Base-by-base conservation (phyloP, 2,329 filamentous ascomycete species). In the Incumbomyces lentus region DNA sequence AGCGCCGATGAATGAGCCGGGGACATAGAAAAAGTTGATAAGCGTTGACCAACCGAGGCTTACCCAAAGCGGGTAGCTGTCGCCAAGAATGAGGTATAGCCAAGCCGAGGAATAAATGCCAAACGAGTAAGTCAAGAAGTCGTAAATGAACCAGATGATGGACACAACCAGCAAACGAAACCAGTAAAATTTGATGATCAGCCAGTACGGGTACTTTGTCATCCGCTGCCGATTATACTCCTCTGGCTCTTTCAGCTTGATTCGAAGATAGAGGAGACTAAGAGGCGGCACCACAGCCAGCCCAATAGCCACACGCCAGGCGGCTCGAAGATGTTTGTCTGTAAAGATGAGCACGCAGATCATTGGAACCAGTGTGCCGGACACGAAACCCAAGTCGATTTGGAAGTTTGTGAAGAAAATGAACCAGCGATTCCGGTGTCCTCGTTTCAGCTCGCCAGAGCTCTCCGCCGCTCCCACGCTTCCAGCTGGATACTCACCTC, bases 361-460 rank as follows among this genome's bases (percentile, higher is more conserved):
- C 65, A 81, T 80, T 0, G 87, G 85, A 1, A 92, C 79, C 51
- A 94, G 78, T 0, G 85, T 81, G 7, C 86, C 81, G 46, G 90
- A 71, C 1, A 93, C 84, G 54, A 93, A 95, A 1, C 86, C 88
- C 44, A 79, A 76, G 60, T 93, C 86, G 50, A 94, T 93, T 71
- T 88, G 84, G 18, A 84, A 79, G 64, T 93, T 93, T 39, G 86
- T 94, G 64, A 92, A 93, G 53, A 94, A 72, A 57, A 90, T 86
- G 60, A 89, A 95, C 86, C 87, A 94, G 33, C 84, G 74, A 61
- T 95, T 90, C n/a, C 89, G 74, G 13, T 83, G 82, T 10, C 89
- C 89, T 13, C 68, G 64, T 63, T 87, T 86, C 49, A 95, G 71
- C 61, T 93, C 86, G 17, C 86, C 85, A 0, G 83, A 89, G 3